Evolutionary conservation across 2,329 filamentous ascomycete genomes (phyloP), one percentile per base, ranked within the genome.

Genomic region (Grosmannia clavigera): DNA sequence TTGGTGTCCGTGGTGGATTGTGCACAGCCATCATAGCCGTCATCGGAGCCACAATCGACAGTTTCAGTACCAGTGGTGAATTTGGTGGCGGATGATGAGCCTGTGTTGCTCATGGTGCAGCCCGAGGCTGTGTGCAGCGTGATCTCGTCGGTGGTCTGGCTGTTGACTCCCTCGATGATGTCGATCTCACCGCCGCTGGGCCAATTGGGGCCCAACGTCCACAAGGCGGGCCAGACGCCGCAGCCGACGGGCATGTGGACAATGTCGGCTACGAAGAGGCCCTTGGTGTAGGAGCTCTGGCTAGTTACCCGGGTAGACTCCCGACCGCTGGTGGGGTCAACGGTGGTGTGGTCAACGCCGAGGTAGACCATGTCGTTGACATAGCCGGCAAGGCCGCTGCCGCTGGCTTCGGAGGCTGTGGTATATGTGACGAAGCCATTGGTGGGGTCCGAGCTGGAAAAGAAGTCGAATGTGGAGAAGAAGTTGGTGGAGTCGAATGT

Each of bases 111-210:
- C 67, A 88, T 79, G 31, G 70, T 71, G 74, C 87, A 91, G 55
- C 81, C 81, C 3, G 75, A 64, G 11, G 72, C 71, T 1, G 87
- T 89, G 75, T 90, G 85, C 19, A 94, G 77, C 40, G 87, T 85
- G 72, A 90, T 77, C 54, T 77, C 72, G 70, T 87, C 82, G 61
- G 76, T 72, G 3, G 73, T 69, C 63, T 83, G 79, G 27, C 76
- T 73, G 73, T 90, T 88, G 65, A 90, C 85, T 46, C 87, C 87
- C 74, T 92, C 88, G 66, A 92, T 82, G 67, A 92, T 87, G 70
- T 92, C 88, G 66, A 92, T 88, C 73, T 92, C 88, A 55, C 88
- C 88, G 9, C 76, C 75, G 51, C 70, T 70, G 1, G 88, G 88
- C 88, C 88, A 92, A 67, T 80, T 72, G n/a, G 78, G 75, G 19